phyloP scores from a whole-genome alignment of 768 basidiomycete species.

The Paxillus involutus region DNA sequence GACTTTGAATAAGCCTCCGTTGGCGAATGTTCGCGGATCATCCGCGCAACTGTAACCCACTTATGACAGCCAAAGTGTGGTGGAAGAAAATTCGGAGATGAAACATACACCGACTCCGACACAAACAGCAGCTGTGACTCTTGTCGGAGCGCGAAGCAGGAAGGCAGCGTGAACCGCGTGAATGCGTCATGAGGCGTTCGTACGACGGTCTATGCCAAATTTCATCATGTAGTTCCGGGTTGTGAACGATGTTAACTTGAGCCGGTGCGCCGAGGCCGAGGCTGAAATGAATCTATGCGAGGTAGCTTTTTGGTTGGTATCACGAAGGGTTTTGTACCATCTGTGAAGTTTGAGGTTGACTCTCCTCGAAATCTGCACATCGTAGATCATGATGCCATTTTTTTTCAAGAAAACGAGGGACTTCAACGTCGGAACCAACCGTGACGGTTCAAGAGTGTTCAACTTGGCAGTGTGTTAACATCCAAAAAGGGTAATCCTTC shows the following conservation, averaged over 20 bases:
- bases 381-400: no score
- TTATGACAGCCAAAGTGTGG: background rate
- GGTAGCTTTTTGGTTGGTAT: no score
- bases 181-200: background rate
- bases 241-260: background rate
- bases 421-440: no score
- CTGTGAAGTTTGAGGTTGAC: no score
- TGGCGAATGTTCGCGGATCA: conserved; percentile 20
- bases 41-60: conserved; percentile 25
- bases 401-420: no score
- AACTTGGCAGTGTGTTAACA: background rate
- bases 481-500: conserved; percentile 15
- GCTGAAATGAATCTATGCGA: no score
- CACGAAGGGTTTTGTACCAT: no score
- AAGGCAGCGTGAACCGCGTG: background rate
- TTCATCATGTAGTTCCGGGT: background rate
- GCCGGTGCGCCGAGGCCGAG: no score
- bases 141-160: conserved; percentile 1
- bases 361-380: no score
- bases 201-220: background rate
- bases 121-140: background rate
- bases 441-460: no score
- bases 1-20: conserved; percentile 8
- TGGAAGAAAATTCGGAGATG: conserved; percentile 24
- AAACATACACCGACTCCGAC: conserved; percentile 25